Evolutionary conservation across 345 rosid species (phyloP), one percentile per base, ranked within the genome.

Genomic region (Erysimum cheiranthoides): DNA sequence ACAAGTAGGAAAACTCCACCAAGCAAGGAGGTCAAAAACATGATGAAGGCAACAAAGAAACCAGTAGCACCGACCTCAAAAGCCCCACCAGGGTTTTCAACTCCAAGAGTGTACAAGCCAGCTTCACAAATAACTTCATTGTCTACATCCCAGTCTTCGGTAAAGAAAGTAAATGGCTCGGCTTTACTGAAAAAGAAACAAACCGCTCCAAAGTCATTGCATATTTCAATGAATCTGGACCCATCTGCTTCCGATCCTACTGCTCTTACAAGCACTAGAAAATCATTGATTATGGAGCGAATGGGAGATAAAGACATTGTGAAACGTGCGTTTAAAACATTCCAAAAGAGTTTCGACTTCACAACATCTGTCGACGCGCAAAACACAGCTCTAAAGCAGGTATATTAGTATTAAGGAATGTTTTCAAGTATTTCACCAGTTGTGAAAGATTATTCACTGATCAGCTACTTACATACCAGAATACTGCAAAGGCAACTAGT

Each of bases 241-340:
- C 75, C 88, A 36, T 70, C 86, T 34, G 68, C 70, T 60, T 79
- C 87, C 27, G 83, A 67, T 77, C 76, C 73, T 51, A 58, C 82
- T 63, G 70, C 87, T 71, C 58, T 52, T 47, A 43, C 86, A 18
- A 71, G 80, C 39, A 69, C 82, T 13, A 87, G 93, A 74, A 88
- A 85, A 53, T 85, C 97, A 53, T 73, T 88, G 73, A 84, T 95
- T 39, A 92, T 88, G 97, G 99, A 92, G 81, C 85, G 79, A 79
- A 92, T 92, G 97, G 92, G 90, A n/a, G 97, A 95, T 78, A 95
- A 95, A 82, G 97, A 95, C 79, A 92, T 86, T 63, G 89, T 92
- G 28, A 95, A 86, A 78, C 89, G 96, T 40, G 94, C 96, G 11
- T 90, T 92, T 54, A 90, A 88, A 78, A 74, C 94, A 17, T 95